Evolutionary conservation across 208 protist genomes (phyloP), one percentile per base, ranked within the genome.

Genomic region (Naegleria fowleri): DNA sequence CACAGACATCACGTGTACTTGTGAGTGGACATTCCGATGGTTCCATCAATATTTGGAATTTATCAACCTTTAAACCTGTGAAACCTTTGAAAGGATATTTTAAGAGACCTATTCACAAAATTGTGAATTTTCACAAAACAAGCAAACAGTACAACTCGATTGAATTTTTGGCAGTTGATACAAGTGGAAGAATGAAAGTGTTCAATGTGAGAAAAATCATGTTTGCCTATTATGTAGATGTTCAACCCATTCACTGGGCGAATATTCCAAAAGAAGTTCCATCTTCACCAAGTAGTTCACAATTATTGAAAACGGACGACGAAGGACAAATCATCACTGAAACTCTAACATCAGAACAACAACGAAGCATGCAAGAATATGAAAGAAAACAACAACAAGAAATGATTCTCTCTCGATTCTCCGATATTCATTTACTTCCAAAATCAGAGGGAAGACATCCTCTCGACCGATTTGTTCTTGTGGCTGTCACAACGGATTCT

Each of bases 191-290:
- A 36, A 36, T 79, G 29, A 79, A 79, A 36, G 6, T 36, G 29
- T 79, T 79, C 29, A 79, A 79, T 79, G 67, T 79, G 16, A 79
- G 67, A 79, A 79, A 79, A n/a, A 79, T 79, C 36, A 36, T 79
- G 29, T 79, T 79, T 79, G 29, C 67, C n/a, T 79, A 36, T 33
- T 79, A 79, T 79, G 67, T 79, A 9, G 67, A 79, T 36, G 16
- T 29, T 79, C 67, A 79, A 79, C 67, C 67, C n/a, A 79, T 79
- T 79, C 9, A 36, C 11, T 67, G 55, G 55, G 55, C 55, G 1
- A 67, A 67, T 13, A 67, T 67, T 67, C 55, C 55, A 67, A 67
- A 67, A 67, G 55, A 67, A 67, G 22, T 67, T 15, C 11, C 55
- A 29, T 4, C 55, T 29, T 15, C 11, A 67, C 22, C 55, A 15